These are phyloP conservation scores for Lathyrus tuberosus DNA, from an alignment of 306 rosid genomes.

Conservation along the genomic window DNA sequence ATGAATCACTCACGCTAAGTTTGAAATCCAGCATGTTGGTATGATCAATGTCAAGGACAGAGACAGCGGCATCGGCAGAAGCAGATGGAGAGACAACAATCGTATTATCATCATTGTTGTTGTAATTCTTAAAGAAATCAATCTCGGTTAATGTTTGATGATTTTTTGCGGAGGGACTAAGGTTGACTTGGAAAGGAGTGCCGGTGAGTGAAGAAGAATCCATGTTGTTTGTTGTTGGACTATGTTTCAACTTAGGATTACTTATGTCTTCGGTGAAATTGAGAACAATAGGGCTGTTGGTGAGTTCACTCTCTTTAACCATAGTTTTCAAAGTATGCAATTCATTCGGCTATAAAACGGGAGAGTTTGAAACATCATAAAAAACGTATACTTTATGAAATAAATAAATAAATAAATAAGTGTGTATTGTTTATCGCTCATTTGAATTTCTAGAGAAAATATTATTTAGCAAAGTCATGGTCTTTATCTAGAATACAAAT, in stretches of 20 bases:
- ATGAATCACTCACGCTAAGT: slow-evolving; percentile 56
- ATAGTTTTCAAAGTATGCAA: too few relatives aligned
- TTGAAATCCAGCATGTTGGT: slow-evolving; percentile 41
- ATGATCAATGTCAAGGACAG: slow-evolving; percentile 26
- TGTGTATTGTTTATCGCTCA: too few relatives aligned
- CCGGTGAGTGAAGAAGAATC: slow-evolving; percentile 32
- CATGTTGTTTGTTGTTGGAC: slow-evolving; percentile 38
- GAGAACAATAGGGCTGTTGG: slow-evolving; percentile 54
- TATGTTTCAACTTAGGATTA: slow-evolving; percentile 17
- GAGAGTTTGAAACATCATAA: too few relatives aligned
- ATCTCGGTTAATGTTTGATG: slow-evolving; percentile 47
- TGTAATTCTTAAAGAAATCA: slow-evolving; percentile 63
- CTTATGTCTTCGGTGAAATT: slow-evolving; percentile 57
- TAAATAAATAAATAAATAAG: too few relatives aligned
- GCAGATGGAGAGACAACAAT: neutral
- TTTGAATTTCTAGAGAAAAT: too few relatives aligned
- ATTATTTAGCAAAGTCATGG: too few relatives aligned
- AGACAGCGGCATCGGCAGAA: neutral
- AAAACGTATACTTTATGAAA: too few relatives aligned
- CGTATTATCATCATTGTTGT: slow-evolving; percentile 12
- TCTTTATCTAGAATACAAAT: too few relatives aligned
- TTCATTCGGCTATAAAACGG: too few relatives aligned
- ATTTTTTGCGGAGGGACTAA: slow-evolving; percentile 37
- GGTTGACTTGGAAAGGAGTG: slow-evolving; percentile 63
- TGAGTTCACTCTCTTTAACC: neutral